These are phyloP conservation scores for Fusarium chlamydosporum DNA, from an alignment of 2,329 filamentous ascomycete genomes.

Conservation along the genomic window DNA sequence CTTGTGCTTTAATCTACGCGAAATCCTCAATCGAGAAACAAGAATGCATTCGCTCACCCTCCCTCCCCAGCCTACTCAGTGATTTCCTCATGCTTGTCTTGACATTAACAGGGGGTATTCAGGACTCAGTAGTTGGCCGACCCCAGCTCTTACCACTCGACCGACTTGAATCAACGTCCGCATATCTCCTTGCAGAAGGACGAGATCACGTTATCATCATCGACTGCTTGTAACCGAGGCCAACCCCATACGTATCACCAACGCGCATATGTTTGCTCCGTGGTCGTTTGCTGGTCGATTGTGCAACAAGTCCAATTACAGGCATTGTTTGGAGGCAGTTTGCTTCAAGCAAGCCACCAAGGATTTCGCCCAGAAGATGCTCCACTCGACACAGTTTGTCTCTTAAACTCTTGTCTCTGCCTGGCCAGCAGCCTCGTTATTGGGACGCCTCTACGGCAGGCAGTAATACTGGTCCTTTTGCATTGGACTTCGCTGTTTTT, in stretches of 20 bases:
- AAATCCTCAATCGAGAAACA: not conserved
- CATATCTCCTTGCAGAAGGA: slow-evolving; percentile 42
- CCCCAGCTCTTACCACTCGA: slow-evolving; percentile 18
- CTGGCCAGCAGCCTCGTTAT: slow-evolving; percentile 31
- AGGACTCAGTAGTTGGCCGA: slow-evolving; percentile 25
- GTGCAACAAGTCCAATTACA: slow-evolving; percentile 18
- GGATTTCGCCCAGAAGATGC: slow-evolving; percentile 29
- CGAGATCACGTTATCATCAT: slow-evolving; percentile 47
- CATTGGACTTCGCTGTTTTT: slow-evolving; percentile 2
- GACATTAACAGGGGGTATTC: not conserved
- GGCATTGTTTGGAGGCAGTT: slow-evolving; percentile 25
- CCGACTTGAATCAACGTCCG: slow-evolving; percentile 22
- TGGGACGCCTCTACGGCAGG: slow-evolving; percentile 10
- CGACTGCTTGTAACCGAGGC: slow-evolving; percentile 24
- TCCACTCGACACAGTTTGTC: slow-evolving; percentile 23
- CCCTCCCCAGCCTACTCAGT: not conserved
- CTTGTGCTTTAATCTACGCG: slow-evolving; percentile 15
- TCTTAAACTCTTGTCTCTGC: slow-evolving; percentile 13
- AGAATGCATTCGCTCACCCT: not conserved
- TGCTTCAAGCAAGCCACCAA: slow-evolving; percentile 36
- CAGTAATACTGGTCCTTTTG: not conserved
- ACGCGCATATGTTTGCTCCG: slow-evolving; percentile 26
- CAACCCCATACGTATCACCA: slow-evolving; percentile 13
- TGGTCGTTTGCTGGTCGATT: slow-evolving; percentile 23
- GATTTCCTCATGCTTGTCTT: slow-evolving; percentile 1